Evolutionary conservation across 108 stramenopile genomes (phyloP), one percentile per base, ranked within the genome.

Genomic region (Seminavis robusta): DNA sequence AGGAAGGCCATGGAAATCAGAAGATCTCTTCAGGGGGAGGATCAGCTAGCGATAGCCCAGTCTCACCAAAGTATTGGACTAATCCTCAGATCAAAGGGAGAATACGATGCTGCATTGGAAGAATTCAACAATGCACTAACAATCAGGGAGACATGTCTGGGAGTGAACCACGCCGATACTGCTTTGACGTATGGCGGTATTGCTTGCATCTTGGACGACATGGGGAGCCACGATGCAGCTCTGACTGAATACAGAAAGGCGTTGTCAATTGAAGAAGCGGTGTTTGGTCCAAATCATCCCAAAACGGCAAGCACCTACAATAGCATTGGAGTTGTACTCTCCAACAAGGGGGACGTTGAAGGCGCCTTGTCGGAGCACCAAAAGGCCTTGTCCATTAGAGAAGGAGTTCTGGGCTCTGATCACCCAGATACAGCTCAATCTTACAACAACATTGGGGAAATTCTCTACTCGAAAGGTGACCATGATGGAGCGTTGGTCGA

Each of bases 21-120:
- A 19, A 43, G 53, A 31, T 57, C 61, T 41, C 29, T 6, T 3
- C 40, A 60, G 2, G 73, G 73, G 13, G 63, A 74, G 51, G 55
- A 59, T 20, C 53, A 67, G 37, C 31, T 50, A 2, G 19, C 27
- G 6, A 47, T 61, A 0, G 73, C 73, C 15, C 47, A 63, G 15
- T 63, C 73, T 17, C 65, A 74, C 32, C 59, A 42, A 6, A 43
- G 63, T 17, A 63, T 74, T 33, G 73, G 73, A 26, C 52, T 59
- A 5, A 44, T 67, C 20, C 43, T 56, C 34, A 38, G 28, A 15
- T 19, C 33, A 15, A 50, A 56, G 23, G 41, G 75, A 13, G 46
- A 76, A 21, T 40, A 34, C 36, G 37, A 56, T 16, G 59, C 46
- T 20, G 73, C 73, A 0, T 24, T 67, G 1, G 34, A 49, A 45